phyloP scores from a whole-genome alignment of 2,329 filamentous ascomycete genomes.

The Epichloe uncinata region DNA sequence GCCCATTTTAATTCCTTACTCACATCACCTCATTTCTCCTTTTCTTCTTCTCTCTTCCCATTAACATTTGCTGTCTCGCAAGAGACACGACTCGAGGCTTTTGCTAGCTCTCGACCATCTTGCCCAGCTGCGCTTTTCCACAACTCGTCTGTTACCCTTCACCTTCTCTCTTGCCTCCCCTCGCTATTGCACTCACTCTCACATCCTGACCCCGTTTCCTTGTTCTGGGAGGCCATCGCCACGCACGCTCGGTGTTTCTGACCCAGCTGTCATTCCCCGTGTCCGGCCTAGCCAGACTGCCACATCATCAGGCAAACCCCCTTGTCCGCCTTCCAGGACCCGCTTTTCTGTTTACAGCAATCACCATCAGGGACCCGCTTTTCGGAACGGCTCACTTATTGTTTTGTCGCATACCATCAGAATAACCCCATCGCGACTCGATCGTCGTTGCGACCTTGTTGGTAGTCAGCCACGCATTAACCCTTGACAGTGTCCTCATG shows the following conservation, averaged over 20 bases:
- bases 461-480: constrained; percentile 8
- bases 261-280: too few species aligned
- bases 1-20: constrained; percentile 9
- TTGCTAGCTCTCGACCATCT: constrained; percentile 34
- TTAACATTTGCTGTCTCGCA: constrained; percentile 14
- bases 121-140: constrained; percentile 6
- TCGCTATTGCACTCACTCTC: too few species aligned
- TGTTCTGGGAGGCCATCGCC: too few species aligned
- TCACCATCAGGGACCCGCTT: too few species aligned
- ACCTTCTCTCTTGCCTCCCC: too few species aligned
- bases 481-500: constrained; percentile 34
- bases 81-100: constrained; percentile 26
- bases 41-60: constrained; percentile 13
- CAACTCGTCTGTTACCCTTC: constrained; percentile 5
- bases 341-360: too few species aligned
- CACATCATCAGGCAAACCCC: too few species aligned
- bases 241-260: too few species aligned
- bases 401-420: constrained; percentile 7
- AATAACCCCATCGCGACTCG: constrained; percentile 8
- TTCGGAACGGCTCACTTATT: too few species aligned
- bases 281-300: too few species aligned
- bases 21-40: constrained; percentile 14
- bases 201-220: too few species aligned
- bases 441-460: not conserved
- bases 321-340: too few species aligned